Evolutionary conservation across 129 eudicot species (phyloP).

Genomic region (Cynara cardunculus): DNA sequence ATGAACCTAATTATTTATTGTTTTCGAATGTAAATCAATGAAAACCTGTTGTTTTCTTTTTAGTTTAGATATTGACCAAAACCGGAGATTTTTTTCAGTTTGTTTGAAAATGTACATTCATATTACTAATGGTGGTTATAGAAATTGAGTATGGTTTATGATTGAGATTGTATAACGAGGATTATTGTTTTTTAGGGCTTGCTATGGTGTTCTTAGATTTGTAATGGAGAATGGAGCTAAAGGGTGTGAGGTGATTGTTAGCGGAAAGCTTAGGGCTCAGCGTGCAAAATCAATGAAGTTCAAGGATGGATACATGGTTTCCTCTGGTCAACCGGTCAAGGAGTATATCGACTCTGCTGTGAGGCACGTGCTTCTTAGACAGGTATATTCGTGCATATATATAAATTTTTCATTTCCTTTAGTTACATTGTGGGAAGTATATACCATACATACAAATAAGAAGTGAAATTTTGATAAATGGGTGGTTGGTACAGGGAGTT

Average conservation of each 20-base stretch:
- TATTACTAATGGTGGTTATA: neutral
- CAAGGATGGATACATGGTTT: conserved; percentile 73
- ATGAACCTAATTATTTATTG: too few relatives aligned
- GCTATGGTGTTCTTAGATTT: conserved; percentile 65
- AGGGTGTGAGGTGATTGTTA: conserved; percentile 75
- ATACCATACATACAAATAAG: neutral
- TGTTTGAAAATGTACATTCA: neutral
- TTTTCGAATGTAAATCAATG: neutral
- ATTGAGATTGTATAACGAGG: neutral
- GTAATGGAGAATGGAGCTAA: conserved; percentile 72
- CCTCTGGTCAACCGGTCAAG: conserved; percentile 69
- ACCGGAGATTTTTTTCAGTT: neutral
- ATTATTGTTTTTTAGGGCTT: conserved; percentile 34
- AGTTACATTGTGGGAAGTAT: neutral
- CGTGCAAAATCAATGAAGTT: conserved; percentile 78
- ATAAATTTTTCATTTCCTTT: neutral
- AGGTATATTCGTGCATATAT: conserved; percentile 30
- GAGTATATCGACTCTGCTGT: conserved; percentile 75
- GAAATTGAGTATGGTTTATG: neutral
- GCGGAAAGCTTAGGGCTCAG: conserved; percentile 71
- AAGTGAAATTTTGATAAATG: neutral
- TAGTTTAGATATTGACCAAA: neutral
- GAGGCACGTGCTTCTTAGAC: conserved; percentile 66
- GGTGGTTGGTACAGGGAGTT: conserved; percentile 37
- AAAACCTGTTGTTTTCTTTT: neutral